phyloP scores from a whole-genome alignment of 2,329 filamentous ascomycete species.

The Penicillium polonicum region DNA sequence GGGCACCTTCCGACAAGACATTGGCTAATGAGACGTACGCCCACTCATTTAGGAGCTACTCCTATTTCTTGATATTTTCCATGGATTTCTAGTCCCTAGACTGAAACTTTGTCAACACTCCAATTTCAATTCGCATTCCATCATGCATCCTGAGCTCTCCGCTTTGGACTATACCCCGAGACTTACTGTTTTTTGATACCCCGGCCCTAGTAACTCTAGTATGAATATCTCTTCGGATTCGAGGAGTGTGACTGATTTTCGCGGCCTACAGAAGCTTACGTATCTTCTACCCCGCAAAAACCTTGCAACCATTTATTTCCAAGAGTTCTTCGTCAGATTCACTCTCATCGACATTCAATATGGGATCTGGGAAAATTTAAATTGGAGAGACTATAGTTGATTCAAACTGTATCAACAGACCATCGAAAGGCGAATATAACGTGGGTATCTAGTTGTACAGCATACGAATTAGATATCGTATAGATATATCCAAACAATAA shows the following conservation, averaged over 20 bases:
- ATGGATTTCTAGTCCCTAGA: background rate
- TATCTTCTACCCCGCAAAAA: too few relatives aligned
- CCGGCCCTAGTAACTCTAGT: background rate
- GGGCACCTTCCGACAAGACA: background rate
- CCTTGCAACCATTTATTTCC: background rate
- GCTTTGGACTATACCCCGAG: background rate
- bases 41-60: background rate
- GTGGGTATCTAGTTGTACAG: background rate
- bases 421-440: background rate
- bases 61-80: background rate
- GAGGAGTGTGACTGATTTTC: too few relatives aligned
- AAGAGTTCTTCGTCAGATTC: background rate
- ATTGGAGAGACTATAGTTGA: background rate
- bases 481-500: too few relatives aligned
- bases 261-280: too few relatives aligned
- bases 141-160: background rate
- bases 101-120: background rate
- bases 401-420: background rate
- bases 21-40: background rate
- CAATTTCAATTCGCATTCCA: background rate
- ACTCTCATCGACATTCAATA: background rate
- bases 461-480: too few relatives aligned
- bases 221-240: background rate
- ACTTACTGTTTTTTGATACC: background rate
- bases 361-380: background rate